Evolutionary conservation across 2,329 filamentous ascomycete genomes (phyloP).

Genomic region (Xylariaceae sp.): DNA sequence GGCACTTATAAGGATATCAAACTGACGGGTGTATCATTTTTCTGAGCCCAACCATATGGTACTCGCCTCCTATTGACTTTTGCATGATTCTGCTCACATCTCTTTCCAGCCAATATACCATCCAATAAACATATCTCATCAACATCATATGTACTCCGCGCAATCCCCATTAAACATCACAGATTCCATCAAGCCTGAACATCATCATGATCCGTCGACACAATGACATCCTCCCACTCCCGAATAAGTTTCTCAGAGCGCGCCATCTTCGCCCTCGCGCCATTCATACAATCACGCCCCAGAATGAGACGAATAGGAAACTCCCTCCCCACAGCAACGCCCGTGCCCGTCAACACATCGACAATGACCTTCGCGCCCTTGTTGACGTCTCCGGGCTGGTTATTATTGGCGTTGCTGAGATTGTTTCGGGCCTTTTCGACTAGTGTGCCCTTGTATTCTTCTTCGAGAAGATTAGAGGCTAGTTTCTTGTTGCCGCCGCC

Average conservation of each 20-base stretch:
- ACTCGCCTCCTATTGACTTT: too few species aligned
- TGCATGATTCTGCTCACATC: too few species aligned
- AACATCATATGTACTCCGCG: too few species aligned
- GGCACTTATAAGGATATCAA: too few species aligned
- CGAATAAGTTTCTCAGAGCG: slow-evolving; percentile 40
- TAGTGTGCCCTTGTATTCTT: slow-evolving; percentile 28
- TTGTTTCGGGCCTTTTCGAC: slow-evolving; percentile 29
- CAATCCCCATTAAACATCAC: too few species aligned
- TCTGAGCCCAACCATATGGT: too few species aligned
- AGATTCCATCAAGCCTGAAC: slow-evolving; percentile 8
- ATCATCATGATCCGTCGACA: slow-evolving; percentile 35
- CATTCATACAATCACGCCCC: slow-evolving; percentile 45
- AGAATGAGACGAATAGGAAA: slow-evolving; percentile 51
- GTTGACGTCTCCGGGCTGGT: slow-evolving; percentile 50
- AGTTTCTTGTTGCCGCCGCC: slow-evolving; percentile 28
- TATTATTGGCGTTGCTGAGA: slow-evolving; percentile 38
- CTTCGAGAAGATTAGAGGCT: slow-evolving; percentile 29
- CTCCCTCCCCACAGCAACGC: slow-evolving; percentile 42
- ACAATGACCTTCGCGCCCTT: slow-evolving; percentile 50
- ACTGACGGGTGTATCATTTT: too few species aligned
- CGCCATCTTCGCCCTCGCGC: slow-evolving; percentile 40
- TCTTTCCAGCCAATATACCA: too few species aligned
- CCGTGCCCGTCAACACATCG: slow-evolving; percentile 49
- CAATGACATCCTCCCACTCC: slow-evolving; percentile 45
- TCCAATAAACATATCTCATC: too few species aligned